Conservation (phyloP, 1,284 basidiomycete species). For the Naganishia liquefaciens region DNA sequence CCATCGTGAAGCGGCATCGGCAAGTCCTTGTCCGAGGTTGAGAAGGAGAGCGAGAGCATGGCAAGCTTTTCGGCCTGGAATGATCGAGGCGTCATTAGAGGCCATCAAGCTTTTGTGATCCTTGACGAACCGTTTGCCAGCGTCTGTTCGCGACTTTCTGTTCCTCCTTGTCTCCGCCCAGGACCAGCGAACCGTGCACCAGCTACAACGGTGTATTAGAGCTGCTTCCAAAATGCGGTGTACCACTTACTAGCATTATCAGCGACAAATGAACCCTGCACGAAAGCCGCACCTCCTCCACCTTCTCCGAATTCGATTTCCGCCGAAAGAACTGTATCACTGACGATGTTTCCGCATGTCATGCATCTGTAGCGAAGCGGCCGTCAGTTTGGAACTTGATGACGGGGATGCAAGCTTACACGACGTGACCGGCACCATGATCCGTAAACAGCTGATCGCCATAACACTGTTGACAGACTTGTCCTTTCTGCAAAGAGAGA, state of each 20-base stretch:
- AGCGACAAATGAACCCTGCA: constrained; percentile 91
- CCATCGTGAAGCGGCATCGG: constrained; percentile 78
- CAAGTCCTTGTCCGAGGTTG: constrained; percentile 55
- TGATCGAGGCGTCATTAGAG: background rate
- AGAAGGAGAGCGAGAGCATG: constrained; percentile 23
- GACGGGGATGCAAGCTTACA: constrained; percentile 4
- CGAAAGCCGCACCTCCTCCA: constrained; percentile 86
- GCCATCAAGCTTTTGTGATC: background rate
- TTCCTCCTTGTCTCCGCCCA: constrained; percentile 41
- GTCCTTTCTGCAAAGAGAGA: constrained; percentile 1
- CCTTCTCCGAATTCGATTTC: constrained; percentile 94
- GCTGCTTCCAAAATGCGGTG: background rate
- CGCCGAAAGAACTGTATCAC: constrained; percentile 91
- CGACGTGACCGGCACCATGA: constrained; percentile 16
- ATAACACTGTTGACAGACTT: constrained; percentile 19
- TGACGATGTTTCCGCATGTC: constrained; percentile 81
- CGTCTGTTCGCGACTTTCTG: constrained; percentile 38
- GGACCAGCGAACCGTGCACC: constrained; percentile 40
- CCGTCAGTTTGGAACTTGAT: background rate
- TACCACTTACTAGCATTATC: constrained; percentile 78
- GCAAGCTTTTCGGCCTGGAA: constrained; percentile 26
- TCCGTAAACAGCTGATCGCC: constrained; percentile 27
- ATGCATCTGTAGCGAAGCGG: constrained; percentile 62
- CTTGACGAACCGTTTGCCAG: constrained; percentile 11
- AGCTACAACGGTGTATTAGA: background rate